Evolutionary conservation across 257 asterid genomes (phyloP), one percentile per base, ranked within the genome.

Genomic region (Mitragyna speciosa): DNA sequence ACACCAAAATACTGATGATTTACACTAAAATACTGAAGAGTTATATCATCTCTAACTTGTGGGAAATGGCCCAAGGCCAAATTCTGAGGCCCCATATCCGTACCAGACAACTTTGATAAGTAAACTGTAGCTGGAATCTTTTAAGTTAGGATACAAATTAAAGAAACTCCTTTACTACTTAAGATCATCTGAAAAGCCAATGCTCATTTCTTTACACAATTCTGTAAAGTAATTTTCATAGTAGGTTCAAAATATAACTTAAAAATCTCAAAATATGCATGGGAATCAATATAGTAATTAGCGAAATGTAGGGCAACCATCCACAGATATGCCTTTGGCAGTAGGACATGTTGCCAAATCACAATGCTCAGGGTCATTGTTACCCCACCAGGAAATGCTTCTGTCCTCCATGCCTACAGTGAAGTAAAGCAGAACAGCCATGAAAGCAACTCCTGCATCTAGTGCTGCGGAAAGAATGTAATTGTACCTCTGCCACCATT

Each of bases 391-490:
- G 0, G 67, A 6, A 3, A 90, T 30, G 12, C 33, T 84, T 48
- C 72, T 79, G 17, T 85, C 68, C 79, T 82, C 91, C 66, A 91
- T 74, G 0, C 94, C 96, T 48, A 90, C 78, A 36, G 39, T 36
- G 81, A 92, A 84, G 79, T 91, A 92, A 45, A 92, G 85, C 41
- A 92, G 51, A 43, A 92, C 92, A 0, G 92, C 89, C 97, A 92
- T 92, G 83, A 92, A 92, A 16, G 96, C 97, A 6, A 92, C 90
- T 12, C 97, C 97, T 0, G 94, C 97, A 78, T 92, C 97, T 59
- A 92, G 45, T 0, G 90, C 96, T 0, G 96, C 97, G 0, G 96
- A 91, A 2, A 92, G 93, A 24, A 92, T 82, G 33, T 92, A 92
- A 61, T 91, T 91, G 66, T 92, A 89, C 85, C 92, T 89, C 79